Conservation (phyloP, 306 rosid species). For the Clitoria ternatea region DNA sequence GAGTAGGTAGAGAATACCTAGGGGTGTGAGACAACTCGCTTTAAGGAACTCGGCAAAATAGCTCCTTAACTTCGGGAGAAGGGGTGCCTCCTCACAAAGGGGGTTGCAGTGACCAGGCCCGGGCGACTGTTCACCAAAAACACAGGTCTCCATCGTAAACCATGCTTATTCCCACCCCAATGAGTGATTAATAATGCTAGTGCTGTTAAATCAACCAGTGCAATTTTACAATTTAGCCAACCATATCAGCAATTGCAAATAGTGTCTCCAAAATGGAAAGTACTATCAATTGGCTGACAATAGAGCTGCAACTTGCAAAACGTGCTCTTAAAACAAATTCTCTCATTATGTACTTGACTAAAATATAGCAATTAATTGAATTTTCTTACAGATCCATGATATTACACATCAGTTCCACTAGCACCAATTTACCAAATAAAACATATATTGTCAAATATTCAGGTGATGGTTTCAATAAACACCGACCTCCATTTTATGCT, state of each 20-base stretch:
- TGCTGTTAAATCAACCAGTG: background rate
- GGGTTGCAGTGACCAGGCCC: no score
- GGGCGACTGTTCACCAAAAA: no score
- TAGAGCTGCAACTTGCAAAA: background rate
- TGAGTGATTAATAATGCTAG: background rate
- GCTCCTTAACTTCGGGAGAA: no score
- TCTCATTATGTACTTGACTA: background rate
- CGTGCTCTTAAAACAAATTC: background rate
- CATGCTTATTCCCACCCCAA: no score
- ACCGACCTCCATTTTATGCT: conserved; percentile 80
- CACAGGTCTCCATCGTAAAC: no score
- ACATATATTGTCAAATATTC: background rate
- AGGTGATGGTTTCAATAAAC: conserved; percentile 11
- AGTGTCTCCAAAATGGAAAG: background rate
- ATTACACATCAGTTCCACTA: background rate
- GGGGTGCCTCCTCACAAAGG: no score
- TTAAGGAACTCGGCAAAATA: no score
- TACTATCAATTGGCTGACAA: background rate
- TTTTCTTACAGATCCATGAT: background rate
- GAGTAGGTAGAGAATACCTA: no score
- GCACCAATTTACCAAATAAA: background rate
- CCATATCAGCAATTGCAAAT: background rate
- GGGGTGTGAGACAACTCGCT: no score
- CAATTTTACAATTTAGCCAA: background rate
- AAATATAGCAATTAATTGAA: background rate